Evolutionary conservation across 2,329 filamentous ascomycete species (phyloP).

Genomic region (Colletotrichum sp.): DNA sequence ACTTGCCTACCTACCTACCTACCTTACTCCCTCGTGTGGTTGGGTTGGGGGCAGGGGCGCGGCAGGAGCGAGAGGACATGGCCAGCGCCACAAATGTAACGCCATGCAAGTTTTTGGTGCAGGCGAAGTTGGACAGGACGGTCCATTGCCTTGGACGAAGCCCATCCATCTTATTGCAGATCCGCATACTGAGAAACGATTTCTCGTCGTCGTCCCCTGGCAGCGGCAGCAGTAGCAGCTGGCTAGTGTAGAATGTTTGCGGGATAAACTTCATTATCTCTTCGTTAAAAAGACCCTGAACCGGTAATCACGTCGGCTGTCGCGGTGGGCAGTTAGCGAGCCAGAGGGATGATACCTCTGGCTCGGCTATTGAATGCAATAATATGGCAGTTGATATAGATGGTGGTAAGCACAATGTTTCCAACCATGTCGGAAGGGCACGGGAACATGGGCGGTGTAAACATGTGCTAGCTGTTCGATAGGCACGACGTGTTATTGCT

Average conservation of each 20-base stretch:
- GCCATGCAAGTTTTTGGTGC: conserved; percentile 1
- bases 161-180: background rate
- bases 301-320: conserved; percentile 3
- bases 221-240: background rate
- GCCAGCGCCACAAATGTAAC: conserved; percentile 4
- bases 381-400: background rate
- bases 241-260: background rate
- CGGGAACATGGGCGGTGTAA: background rate
- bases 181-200: background rate
- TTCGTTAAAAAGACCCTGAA: background rate
- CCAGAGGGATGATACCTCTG: background rate
- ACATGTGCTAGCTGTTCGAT: background rate
- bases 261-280: background rate
- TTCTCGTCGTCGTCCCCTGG: background rate
- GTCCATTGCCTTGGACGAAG: background rate
- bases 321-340: background rate
- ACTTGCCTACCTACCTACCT: background rate
- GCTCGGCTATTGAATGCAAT: background rate
- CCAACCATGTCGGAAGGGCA: background rate
- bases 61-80: background rate
- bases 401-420: background rate
- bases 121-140: background rate
- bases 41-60: background rate
- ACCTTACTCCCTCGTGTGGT: background rate
- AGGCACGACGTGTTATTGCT: background rate